phyloP scores from a whole-genome alignment of 495 filamentous ascomycete genomes.

The Cercophora scortea region DNA sequence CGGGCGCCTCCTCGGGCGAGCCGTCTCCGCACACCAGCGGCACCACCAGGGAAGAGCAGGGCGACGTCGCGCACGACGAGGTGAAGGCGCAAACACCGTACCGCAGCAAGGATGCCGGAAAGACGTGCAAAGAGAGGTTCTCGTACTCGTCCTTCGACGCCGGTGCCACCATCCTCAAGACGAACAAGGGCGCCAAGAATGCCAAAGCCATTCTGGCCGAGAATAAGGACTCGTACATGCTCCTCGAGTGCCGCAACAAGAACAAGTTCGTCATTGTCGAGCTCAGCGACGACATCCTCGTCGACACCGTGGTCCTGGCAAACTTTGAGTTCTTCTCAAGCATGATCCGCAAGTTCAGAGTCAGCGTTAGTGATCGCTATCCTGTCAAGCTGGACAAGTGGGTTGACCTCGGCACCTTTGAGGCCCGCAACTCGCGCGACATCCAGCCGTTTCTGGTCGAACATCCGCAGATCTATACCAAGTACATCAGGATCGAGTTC shows the following conservation, averaged over 20 bases:
- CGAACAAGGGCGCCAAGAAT: slow-evolving; percentile 73
- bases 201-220: slow-evolving; percentile 82
- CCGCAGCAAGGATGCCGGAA: slow-evolving; percentile 85
- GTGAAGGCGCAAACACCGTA: slow-evolving; percentile 40
- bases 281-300: slow-evolving; percentile 78
- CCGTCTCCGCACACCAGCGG: slow-evolving; percentile 23
- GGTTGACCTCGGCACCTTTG: slow-evolving; percentile 80
- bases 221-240: slow-evolving; percentile 98
- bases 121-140: slow-evolving; percentile 82
- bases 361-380: slow-evolving; percentile 88
- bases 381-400: slow-evolving; percentile 88
- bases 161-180: slow-evolving; percentile 87
- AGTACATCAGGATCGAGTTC: slow-evolving; percentile 87
- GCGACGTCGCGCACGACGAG: slow-evolving; percentile 30
- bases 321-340: slow-evolving; percentile 99
- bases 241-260: slow-evolving; percentile 76
- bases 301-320: slow-evolving; percentile 91
- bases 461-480: slow-evolving; percentile 90
- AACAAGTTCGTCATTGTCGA: slow-evolving; percentile 95
- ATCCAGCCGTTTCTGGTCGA: slow-evolving; percentile 90
- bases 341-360: slow-evolving; percentile 82
- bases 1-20: slow-evolving; percentile 19
- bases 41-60: slow-evolving; percentile 30
- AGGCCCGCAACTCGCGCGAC: slow-evolving; percentile 84
- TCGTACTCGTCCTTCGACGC: slow-evolving; percentile 97